Conservation (phyloP, 2,329 filamentous ascomycete genomes). For the Diaporthe vaccinii region DNA sequence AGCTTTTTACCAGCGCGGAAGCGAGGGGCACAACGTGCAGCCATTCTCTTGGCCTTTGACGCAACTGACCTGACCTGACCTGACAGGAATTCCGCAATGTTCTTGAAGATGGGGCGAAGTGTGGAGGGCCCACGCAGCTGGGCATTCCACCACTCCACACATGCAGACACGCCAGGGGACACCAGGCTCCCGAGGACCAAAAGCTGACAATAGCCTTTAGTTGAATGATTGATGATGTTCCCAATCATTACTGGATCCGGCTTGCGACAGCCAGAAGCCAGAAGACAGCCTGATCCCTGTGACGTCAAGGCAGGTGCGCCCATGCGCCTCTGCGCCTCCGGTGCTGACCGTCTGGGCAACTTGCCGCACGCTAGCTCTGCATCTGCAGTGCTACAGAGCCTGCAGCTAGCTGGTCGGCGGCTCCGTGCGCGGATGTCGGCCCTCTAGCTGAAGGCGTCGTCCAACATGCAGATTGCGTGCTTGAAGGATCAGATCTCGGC, state of each 20-base stretch:
- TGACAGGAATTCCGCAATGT: conserved; percentile 4
- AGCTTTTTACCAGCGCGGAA: conserved; percentile 20
- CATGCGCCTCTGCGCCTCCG: neutral
- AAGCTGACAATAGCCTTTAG: neutral
- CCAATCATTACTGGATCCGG: neutral
- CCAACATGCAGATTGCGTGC: conserved; percentile 25
- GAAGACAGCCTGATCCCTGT: neutral
- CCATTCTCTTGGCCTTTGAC: neutral
- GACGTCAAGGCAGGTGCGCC: conserved; percentile 20
- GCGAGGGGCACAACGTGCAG: conserved; percentile 6
- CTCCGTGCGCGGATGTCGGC: conserved; percentile 25
- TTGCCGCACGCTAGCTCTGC: neutral
- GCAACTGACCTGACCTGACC: neutral
- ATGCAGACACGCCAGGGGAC: neutral
- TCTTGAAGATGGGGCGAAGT: conserved; percentile 16
- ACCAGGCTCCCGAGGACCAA: neutral
- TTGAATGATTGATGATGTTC: neutral
- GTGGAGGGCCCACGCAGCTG: neutral
- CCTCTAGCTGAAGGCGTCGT: neutral
- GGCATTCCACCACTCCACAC: neutral
- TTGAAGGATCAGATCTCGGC: conserved; percentile 16
- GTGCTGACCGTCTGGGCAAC: neutral
- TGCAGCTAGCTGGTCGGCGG: conserved; percentile 9
- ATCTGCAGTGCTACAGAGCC: neutral
- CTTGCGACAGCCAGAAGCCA: neutral